phyloP scores from a whole-genome alignment of 768 basidiomycete genomes.

The Termitomyces sp. region DNA sequence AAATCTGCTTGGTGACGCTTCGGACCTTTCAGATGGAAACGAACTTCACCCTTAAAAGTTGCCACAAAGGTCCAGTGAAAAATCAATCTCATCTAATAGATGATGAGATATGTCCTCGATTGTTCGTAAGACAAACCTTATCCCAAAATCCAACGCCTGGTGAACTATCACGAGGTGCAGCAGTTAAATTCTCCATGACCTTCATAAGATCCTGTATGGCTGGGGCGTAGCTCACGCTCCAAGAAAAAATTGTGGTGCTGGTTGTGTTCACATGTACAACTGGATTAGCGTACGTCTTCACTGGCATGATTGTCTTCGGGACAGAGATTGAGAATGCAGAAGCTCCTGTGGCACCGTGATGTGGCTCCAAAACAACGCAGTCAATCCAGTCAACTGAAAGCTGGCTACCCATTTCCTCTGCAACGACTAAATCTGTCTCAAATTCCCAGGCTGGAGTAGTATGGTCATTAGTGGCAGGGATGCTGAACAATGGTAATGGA shows the following conservation, averaged over 20 bases:
- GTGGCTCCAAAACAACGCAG: slow-evolving; percentile 56
- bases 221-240: slow-evolving; percentile 86
- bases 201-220: slow-evolving; percentile 84
- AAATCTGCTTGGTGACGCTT: not conserved
- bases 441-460: slow-evolving; percentile 51
- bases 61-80: slow-evolving; percentile 79
- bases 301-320: slow-evolving; percentile 92
- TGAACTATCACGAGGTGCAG: slow-evolving; percentile 74
- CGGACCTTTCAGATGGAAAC: slow-evolving; percentile 83
- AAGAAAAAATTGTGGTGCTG: slow-evolving; percentile 69
- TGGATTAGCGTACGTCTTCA: slow-evolving; percentile 87
- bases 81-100: slow-evolving; percentile 58
- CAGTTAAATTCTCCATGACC: slow-evolving; percentile 75
- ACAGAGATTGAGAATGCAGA: slow-evolving; percentile 54
- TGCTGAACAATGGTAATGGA: slow-evolving; percentile 77
- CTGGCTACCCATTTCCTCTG: slow-evolving; percentile 76
- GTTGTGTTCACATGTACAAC: slow-evolving; percentile 60
- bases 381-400: slow-evolving; percentile 68
- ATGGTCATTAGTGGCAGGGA: slow-evolving; percentile 45
- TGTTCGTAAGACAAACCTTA: slow-evolving; percentile 47
- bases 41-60: slow-evolving; percentile 66
- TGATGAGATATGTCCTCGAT: not conserved
- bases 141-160: slow-evolving; percentile 93
- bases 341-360: slow-evolving; percentile 47
- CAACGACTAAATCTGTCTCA: slow-evolving; percentile 76